phyloP scores from a whole-genome alignment of 192 early-diverging fungal genomes.

The Coemansia biformis region DNA sequence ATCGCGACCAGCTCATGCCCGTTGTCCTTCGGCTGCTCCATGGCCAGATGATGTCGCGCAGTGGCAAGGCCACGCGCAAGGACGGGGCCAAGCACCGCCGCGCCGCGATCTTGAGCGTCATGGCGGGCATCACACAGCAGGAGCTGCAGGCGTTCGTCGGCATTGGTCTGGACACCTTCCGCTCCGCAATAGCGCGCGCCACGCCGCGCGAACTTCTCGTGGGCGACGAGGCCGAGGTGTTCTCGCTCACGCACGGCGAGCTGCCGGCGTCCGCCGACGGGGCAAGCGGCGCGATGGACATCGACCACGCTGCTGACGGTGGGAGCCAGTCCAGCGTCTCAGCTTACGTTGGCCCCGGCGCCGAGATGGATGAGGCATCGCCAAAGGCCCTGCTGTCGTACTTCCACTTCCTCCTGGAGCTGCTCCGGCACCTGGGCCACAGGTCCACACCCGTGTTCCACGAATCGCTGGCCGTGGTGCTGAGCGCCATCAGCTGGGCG shows the following conservation, averaged over 20 bases:
- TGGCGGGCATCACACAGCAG: slow-evolving; percentile 58
- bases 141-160: slow-evolving; percentile 72
- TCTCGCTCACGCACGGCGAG: slow-evolving; percentile 34
- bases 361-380: slow-evolving; percentile 23
- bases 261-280: too few relatives aligned
- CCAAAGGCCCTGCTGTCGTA: slow-evolving; percentile 70
- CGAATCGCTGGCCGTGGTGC: slow-evolving; percentile 64
- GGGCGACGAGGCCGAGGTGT: slow-evolving; percentile 19
- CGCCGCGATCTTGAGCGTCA: slow-evolving; percentile 75
- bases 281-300: slow-evolving; percentile 30
- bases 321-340: neutral
- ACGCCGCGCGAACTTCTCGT: slow-evolving; percentile 43
- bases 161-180: slow-evolving; percentile 79
- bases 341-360: neutral
- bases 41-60: slow-evolving; percentile 79
- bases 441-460: slow-evolving; percentile 67
- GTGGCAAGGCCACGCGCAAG: slow-evolving; percentile 69
- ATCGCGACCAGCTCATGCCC: slow-evolving; percentile 68
- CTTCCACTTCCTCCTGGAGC: slow-evolving; percentile 70
- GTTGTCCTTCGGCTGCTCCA: slow-evolving; percentile 79
- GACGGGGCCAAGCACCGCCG: slow-evolving; percentile 63
- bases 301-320: slow-evolving; percentile 7
- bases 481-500: slow-evolving; percentile 67
- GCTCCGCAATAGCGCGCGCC: slow-evolving; percentile 15
- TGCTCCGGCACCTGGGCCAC: slow-evolving; percentile 75